Base-by-base conservation (phyloP, 2,329 filamentous ascomycete genomes). In the Mariannaea sp. region DNA sequence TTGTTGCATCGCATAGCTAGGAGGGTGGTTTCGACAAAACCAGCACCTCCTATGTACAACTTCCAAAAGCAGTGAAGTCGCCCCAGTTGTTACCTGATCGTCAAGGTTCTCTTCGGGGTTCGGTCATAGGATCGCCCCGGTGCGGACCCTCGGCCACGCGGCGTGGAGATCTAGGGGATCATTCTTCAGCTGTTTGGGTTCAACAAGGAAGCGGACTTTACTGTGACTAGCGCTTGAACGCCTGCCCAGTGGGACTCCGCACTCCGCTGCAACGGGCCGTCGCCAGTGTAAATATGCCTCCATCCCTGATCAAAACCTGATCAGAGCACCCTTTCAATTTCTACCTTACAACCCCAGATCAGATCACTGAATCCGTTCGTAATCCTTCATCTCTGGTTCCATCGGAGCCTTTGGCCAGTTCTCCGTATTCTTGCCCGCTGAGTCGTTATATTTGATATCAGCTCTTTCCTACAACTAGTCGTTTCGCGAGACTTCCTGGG, bases 121-220 rank as follows among this genome's bases (percentile, higher is more conserved):
- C 53, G 53, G 48, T 13, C 42, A 48, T 39, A 32, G 36, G 38
- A 52, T 47, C 38, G 30, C 19, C 36, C 53, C 53, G 53, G 9
- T 47, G 29, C 48, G 41, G 47, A 19, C 13, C 17, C 16, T 48
- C 46, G 16, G 38, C 45, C 40, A 32, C 33, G 33, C 45, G 19
- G 36, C 5, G 13, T 55, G 24, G 17, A 41, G 17, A n/a, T 35
- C 10, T 26, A 16, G 17, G 40, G 4, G 16, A 22, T 42, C 20
- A 46, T 51, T 50, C 43, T 40, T 49, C 52, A 54, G 45, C 40
- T 40, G 19, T 24, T 27, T 14, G 13, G 13, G 19, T 8, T 13
- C 22, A 10, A n/a, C 30, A n/a, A 24, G 30, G n/a, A n/a, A 20
- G 51, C 51, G 51, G 51, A 49, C 45, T 49, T 54, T 41, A 4